Base-by-base conservation (phyloP, 2,329 filamentous ascomycete species). In the Ceratocystis lukuohia region DNA sequence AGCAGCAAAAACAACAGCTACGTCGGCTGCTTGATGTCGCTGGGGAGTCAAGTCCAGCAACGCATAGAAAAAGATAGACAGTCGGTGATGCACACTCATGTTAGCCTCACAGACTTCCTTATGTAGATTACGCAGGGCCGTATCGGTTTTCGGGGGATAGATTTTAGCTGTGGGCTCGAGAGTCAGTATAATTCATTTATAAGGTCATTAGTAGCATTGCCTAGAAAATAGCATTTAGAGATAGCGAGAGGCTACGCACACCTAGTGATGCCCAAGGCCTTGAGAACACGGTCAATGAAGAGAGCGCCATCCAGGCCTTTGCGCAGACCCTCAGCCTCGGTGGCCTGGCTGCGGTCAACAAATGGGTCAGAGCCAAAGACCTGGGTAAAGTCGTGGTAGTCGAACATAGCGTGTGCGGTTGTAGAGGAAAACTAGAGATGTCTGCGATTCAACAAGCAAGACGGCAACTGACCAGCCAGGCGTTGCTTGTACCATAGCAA, bases 1-100 rank as follows among this genome's bases (percentile, higher is more conserved):
- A 53, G 76, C 75, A 17, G 86, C 84, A 70, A 93, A 91, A 1
- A 73, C 69, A 22, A 80, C 79, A 1, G 85, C 79, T 5, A 78
- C 71, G 45, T 82, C 79, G 20, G 33, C 33, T 28, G 62, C 48
- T 80, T 75, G 2, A 80, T 78, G 22, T 79, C 78, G 64, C 81
- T 33, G 77, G 75, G 48, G 78, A 75, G 71, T 87, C 83, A 72
- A 83, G 74, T 95, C 89, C 72, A 90, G 86, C 2, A 95, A 81
- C 48, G 95, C 78, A 74, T 95, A 96, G 79, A 89, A 95, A 69
- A 95, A 80, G 61, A 94, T 81, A 20, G 90, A 89, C 70, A 91
- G 84, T 74, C 92, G 92, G 77, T 92, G 87, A 74, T 92, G 88
- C 65, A 84, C 80, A 6, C 87, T 82, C 70, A 87, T 84, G 62